phyloP scores from a whole-genome alignment of 1,139 yeast species.

The Scheffersomyces lignicola region DNA sequence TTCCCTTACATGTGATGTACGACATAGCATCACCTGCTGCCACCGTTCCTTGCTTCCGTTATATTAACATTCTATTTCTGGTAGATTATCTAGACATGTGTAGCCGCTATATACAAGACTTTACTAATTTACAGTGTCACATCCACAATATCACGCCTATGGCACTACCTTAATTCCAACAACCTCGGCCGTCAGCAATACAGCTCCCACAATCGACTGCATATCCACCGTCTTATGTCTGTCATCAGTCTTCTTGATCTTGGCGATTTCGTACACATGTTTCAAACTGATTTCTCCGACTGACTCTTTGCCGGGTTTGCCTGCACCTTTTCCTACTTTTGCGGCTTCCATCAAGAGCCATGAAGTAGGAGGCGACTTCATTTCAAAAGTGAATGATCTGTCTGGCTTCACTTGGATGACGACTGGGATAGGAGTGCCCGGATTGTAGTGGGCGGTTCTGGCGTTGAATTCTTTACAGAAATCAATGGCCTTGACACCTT shows the following conservation, averaged over 20 bases:
- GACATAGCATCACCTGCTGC: no score
- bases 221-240: constrained; percentile 72
- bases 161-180: constrained; percentile 84
- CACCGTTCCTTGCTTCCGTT: no score
- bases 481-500: constrained; percentile 98
- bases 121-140: no score
- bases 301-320: constrained; percentile 44
- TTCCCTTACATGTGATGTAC: no score
- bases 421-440: constrained; percentile 91
- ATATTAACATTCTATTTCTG: no score
- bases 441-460: constrained; percentile 80
- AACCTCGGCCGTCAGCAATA: constrained; percentile 83
- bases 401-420: constrained; percentile 87
- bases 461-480: constrained; percentile 98
- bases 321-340: constrained; percentile 78
- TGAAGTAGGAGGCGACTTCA: constrained; percentile 91
- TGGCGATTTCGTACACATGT: constrained; percentile 93
- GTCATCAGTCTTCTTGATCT: constrained; percentile 84
- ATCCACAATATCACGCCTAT: constrained; percentile 28
- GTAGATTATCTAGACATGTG: no score
- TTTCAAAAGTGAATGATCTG: constrained; percentile 79
- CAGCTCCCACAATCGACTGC: constrained; percentile 76
- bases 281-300: constrained; percentile 81
- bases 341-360: constrained; percentile 85
- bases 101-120: no score